Base-by-base conservation (phyloP, 202 grass and related monocot genomes). In the Panicum hallii region DNA sequence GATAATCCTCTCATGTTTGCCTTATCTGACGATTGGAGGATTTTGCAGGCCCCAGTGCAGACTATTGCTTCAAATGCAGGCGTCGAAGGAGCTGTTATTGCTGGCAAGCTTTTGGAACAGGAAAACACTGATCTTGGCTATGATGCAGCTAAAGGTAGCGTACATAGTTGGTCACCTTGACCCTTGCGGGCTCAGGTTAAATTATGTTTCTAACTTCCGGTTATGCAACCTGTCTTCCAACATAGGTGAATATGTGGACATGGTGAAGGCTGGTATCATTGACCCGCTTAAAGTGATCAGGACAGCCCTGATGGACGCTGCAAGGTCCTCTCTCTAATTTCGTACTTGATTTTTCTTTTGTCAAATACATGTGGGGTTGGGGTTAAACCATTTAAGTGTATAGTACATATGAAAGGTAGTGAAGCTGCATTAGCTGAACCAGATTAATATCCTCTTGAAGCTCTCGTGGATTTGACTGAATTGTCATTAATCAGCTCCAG, bases 221-320 rank as follows among this genome's bases (percentile, higher is more conserved):
- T 55, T 55, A 7, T 60, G 57, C n/a, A 26, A 36, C 53, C 6
- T 81, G 17, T 72, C 14, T 58, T 26, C 15, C 11, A 23, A 60
- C 63, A 46, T 70, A 98, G 92, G 87, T 72, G 90, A 98, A 72
- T 98, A 95, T 56, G 83, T 94, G 34, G 95, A 98, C 79, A 95
- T 95, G 95, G 89, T 98, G 46, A 89, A 98, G 75, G 69, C 91
- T 82, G 91, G 93, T 82, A 98, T 94, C 60, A 82, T 95, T 3
- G 95, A 98, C 89, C 95, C 95, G 23, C 81, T 98, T 38, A 94
- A 98, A 79, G 95, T 98, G 52, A 90, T 98, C 60, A 90, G 91
- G 92, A 94, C 89, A 79, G 95, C 93, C 9, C 75, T 98, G 17
- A 67, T 95, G 45, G 95, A 98, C 82, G 93, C 95, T 68, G 88